Percentiles rank a stretch among this genome's conserved stretches.
Conservation (phyloP, 441 rosid species). For the Mallotus japonicus region DNA sequence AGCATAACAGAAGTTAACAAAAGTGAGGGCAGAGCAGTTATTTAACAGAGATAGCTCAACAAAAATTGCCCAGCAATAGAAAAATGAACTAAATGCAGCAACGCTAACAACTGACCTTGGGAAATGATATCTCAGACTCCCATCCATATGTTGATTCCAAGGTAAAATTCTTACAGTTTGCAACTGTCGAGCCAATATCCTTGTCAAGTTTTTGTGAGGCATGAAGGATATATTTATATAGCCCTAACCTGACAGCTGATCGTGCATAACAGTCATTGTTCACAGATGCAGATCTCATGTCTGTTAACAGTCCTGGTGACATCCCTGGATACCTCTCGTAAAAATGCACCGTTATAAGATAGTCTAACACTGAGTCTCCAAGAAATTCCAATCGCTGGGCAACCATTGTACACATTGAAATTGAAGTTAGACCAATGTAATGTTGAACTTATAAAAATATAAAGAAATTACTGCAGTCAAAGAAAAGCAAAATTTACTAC, state of each 20-base stretch:
- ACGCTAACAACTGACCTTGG: slow-evolving; percentile 57
- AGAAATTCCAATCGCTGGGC: slow-evolving; percentile 91
- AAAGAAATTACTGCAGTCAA: neutral
- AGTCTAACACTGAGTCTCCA: slow-evolving; percentile 87
- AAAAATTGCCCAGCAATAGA: neutral
- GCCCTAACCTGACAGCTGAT: slow-evolving; percentile 49
- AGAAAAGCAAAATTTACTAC: neutral
- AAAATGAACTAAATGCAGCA: neutral
- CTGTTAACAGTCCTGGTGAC: slow-evolving; percentile 78
- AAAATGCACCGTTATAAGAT: slow-evolving; percentile 59
- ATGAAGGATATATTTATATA: slow-evolving; percentile 70
- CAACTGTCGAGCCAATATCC: slow-evolving; percentile 41
- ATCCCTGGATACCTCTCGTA: slow-evolving; percentile 53
- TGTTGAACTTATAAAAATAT: neutral
- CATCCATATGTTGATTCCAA: slow-evolving; percentile 58
- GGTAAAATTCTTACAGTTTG: slow-evolving; percentile 34
- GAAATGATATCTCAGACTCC: slow-evolving; percentile 69
- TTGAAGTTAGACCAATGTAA: neutral
- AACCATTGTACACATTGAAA: slow-evolving; percentile 6
- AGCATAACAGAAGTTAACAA: neutral
- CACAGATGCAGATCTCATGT: slow-evolving; percentile 90
- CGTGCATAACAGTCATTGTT: slow-evolving; percentile 85
- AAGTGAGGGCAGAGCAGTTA: too few relatives aligned
- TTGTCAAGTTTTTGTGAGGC: slow-evolving; percentile 64
- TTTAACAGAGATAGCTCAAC: neutral